Conservation (phyloP, 2,329 filamentous ascomycete genomes). For the Bretziella fagacearum region DNA sequence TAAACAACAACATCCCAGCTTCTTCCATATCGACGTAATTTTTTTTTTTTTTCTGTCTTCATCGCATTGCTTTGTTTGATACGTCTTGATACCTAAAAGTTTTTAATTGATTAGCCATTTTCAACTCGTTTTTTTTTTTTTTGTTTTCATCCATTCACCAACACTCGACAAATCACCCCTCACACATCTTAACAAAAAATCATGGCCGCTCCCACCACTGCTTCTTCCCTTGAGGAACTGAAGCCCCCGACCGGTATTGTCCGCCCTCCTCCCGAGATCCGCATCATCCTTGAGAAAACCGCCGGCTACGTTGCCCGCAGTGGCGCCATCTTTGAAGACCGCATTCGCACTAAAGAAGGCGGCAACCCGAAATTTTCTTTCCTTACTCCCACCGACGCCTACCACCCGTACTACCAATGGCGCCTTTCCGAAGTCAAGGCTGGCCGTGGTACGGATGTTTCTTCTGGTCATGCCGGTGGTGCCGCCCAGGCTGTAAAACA, state of each 20-base stretch:
- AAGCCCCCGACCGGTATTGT: conserved; percentile 73
- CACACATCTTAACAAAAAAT: not conserved
- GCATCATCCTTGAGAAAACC: conserved; percentile 76
- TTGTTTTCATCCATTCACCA: not conserved
- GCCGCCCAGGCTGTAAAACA: conserved; percentile 30
- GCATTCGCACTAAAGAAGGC: conserved; percentile 69
- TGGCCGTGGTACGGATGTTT: conserved; percentile 63
- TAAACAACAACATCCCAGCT: not conserved
- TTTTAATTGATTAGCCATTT: not conserved
- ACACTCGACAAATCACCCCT: not conserved
- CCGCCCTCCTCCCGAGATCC: conserved; percentile 76
- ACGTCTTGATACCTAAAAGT: not conserved
- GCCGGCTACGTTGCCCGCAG: conserved; percentile 72
- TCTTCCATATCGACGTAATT: not conserved
- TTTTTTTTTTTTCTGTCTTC: too few species aligned
- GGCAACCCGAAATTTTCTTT: conserved; percentile 86
- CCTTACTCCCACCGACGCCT: conserved; percentile 61
- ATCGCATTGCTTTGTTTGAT: not conserved
- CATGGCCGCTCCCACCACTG: not conserved
- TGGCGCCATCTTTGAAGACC: conserved; percentile 56
- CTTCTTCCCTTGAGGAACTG: conserved; percentile 39
- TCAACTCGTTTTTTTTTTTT: not conserved
- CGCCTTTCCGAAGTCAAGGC: conserved; percentile 69
- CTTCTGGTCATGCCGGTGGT: conserved; percentile 57
- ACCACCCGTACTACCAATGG: conserved; percentile 82